These are phyloP conservation scores for Quaeritorhiza haematococci DNA, from an alignment of 371 early-diverging fungal genomes.

Conservation along the genomic window DNA sequence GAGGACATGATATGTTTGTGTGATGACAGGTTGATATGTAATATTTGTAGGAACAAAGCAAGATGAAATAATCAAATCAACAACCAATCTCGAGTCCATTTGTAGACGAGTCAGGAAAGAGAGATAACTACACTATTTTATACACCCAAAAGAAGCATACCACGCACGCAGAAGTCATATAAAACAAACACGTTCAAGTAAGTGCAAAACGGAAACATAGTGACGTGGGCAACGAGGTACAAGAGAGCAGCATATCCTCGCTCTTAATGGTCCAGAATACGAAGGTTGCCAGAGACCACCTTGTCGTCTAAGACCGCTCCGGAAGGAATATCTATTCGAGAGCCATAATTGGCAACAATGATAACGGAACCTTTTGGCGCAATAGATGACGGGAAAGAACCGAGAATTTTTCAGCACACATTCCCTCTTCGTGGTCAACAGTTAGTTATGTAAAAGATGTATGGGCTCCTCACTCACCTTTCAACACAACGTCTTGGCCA, in stretches of 20 bases:
- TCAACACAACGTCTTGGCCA: slow-evolving; percentile 79
- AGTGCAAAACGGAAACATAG: background rate
- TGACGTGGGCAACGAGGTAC: too few species aligned
- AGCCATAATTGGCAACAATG: slow-evolving; percentile 91
- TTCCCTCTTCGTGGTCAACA: too few species aligned
- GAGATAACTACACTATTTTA: background rate
- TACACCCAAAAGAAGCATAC: background rate
- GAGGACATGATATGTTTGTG: too few species aligned
- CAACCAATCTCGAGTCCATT: too few species aligned
- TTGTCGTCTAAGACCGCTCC: slow-evolving; percentile 92
- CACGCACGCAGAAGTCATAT: background rate
- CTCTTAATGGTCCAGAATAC: slow-evolving; percentile 40
- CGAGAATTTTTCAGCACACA: too few species aligned
- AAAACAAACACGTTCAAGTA: background rate
- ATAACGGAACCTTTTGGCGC: slow-evolving; percentile 82
- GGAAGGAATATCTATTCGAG: slow-evolving; percentile 89
- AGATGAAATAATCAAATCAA: too few species aligned
- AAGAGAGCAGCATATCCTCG: background rate
- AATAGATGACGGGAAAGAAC: background rate
- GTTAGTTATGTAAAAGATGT: background rate
- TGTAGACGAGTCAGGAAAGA: too few species aligned
- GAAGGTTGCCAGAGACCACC: slow-evolving; percentile 91
- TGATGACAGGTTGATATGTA: too few species aligned
- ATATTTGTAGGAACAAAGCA: too few species aligned
- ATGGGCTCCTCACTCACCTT: background rate